Percentiles rank a stretch among this genome's conserved stretches.
These are phyloP conservation scores for Apiospora malaysiana DNA, from an alignment of 2,329 filamentous ascomycete genomes.

Conservation along the genomic window DNA sequence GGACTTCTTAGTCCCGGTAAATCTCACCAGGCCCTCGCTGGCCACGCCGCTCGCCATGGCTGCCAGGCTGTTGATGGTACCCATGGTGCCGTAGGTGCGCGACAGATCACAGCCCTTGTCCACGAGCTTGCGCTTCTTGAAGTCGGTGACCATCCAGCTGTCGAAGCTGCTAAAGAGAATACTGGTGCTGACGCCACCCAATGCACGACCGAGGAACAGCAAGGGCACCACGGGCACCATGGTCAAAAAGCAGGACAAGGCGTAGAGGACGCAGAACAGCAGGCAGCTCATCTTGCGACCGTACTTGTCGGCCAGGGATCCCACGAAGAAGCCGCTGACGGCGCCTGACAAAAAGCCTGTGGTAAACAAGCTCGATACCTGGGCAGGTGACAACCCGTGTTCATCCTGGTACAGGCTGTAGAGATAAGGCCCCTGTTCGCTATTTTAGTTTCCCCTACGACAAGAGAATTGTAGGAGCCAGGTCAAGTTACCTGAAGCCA, in stretches of 20 bases:
- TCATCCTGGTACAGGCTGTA: slow-evolving; percentile 39
- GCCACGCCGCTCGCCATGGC: slow-evolving; percentile 60
- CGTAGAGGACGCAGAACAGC: slow-evolving; percentile 58
- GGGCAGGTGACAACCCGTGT: slow-evolving; percentile 31
- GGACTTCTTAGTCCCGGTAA: slow-evolving; percentile 53
- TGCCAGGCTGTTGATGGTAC: slow-evolving; percentile 59
- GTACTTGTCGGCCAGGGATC: slow-evolving; percentile 47
- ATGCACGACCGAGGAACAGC: slow-evolving; percentile 59
- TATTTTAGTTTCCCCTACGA: background rate
- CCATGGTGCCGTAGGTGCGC: slow-evolving; percentile 58
- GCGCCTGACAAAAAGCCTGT: slow-evolving; percentile 56
- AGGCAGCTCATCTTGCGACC: slow-evolving; percentile 59
- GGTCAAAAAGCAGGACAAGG: slow-evolving; percentile 57
- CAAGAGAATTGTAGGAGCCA: background rate
- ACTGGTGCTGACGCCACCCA: slow-evolving; percentile 62
- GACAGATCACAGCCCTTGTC: slow-evolving; percentile 37
- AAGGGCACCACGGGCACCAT: slow-evolving; percentile 48
- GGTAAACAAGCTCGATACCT: slow-evolving; percentile 47
- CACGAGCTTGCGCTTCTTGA: slow-evolving; percentile 51
- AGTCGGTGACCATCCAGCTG: slow-evolving; percentile 66
- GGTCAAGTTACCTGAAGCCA: slow-evolving; percentile 48
- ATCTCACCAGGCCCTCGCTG: slow-evolving; percentile 56
- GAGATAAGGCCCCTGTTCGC: slow-evolving; percentile 35
- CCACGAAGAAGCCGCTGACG: slow-evolving; percentile 49
- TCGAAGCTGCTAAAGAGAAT: slow-evolving; percentile 65